Evolutionary conservation across 2,329 filamentous ascomycete species (phyloP), one percentile per base, ranked within the genome.

Genomic region (Emydomyces testavorans): DNA sequence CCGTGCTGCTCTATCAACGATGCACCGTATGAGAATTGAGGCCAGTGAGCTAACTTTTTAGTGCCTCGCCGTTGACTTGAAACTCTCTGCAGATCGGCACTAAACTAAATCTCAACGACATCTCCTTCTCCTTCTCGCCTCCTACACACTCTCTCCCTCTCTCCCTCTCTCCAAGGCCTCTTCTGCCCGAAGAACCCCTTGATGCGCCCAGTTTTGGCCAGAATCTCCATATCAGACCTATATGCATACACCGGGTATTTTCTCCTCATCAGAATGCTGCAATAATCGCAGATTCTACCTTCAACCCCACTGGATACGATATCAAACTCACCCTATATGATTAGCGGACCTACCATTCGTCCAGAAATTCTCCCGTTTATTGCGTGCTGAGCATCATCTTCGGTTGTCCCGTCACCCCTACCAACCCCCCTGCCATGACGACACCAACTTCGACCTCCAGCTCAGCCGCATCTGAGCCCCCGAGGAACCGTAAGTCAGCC

Each of bases 11-110:
- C n/a, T n/a, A n/a, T n/a, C n/a, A n/a, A n/a, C n/a, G n/a, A n/a
- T n/a, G n/a, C n/a, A n/a, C n/a, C n/a, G n/a, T n/a, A n/a, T 21
- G 35, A n/a, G 4, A 24, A 15, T 28, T 4, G 8, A 20, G 16
- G 13, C 7, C 21, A n/a, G 16, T 15, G n/a, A n/a, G n/a, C n/a
- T n/a, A n/a, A n/a, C n/a, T n/a, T n/a, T n/a, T n/a, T n/a, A n/a
- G n/a, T n/a, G n/a, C 29, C n/a, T 43, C 18, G 40, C 28, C 20
- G 28, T 4, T 16, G 29, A 34, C 40, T 21, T 43, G 40, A 43
- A 34, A 43, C 40, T 23, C 18, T 10, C 37, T 43, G 40, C 40
- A 43, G 40, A 43, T 43, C 40, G 10, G 29, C 29, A 34, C 40
- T 31, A 32, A 42, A 32, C 28, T 20, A 34, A 43, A 43, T 34